Base-by-base conservation (phyloP, 306 rosid genomes). In the Vigna unguiculata region DNA sequence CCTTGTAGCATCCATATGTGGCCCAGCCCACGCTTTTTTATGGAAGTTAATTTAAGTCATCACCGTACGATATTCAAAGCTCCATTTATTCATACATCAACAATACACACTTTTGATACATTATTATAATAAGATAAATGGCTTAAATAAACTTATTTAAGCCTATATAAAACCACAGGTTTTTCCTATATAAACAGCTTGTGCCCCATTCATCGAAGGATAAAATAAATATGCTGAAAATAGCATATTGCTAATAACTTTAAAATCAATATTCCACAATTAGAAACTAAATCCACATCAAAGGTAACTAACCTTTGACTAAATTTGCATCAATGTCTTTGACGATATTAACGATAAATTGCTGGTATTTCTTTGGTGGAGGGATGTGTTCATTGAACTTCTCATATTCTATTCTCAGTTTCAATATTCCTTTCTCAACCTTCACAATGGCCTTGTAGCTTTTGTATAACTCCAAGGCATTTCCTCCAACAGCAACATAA, bases 331-430 rank as follows among this genome's bases (percentile, higher is more conserved):
- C 81, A 28, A 67, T 70, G 40, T 77, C 81, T 55, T 7, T 77
- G 12, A 77, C 67, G 16, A 77, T 43, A 54, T 77, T 77, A 13
- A 66, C 13, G 58, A 77, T 13, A 67, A 77, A 67, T 13, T 77
- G 67, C 24, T 66, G 74, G 38, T 77, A 77, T 77, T 54, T 77
- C 46, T 25, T 77, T 77, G 81, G 81, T n/a, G 74, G 38, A n/a
- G 68, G 81, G 14, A 9, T 67, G 12, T 67, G 9, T 2, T 77
- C 59, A 43, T 54, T 41, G 2, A 25, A 36, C 48, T 77, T 77
- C 75, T 77, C 81, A 7, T 77, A 77, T 77, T 77, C 81, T 41
- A 77, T 38, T 77, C 81, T 54, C 54, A 77, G 47, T 22, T 67
- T 77, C 20, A 77, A 25, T 7, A 3, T 67, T 55, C 67, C 68